A percentile compares a stretch with the other conserved stretches of the same genome.
These are phyloP conservation scores for Cicer pinnatifidum DNA, from an alignment of 306 rosid species.

Conservation along the genomic window DNA sequence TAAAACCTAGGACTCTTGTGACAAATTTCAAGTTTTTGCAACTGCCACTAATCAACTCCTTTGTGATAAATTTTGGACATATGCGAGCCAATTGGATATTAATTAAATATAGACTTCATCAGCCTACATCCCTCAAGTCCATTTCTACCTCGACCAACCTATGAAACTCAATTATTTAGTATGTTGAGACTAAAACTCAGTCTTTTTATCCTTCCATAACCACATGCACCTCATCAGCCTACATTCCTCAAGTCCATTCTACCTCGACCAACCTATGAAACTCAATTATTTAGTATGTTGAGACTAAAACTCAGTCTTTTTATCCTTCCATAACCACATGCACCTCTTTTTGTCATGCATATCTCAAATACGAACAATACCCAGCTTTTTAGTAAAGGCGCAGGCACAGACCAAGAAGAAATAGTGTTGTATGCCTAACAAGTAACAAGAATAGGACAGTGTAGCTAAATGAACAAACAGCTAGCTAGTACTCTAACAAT, in stretches of 20 bases:
- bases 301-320: not conserved
- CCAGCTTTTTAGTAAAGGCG: slow-evolving; percentile 14
- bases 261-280: not conserved
- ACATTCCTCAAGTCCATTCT: not conserved
- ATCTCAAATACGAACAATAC: slow-evolving; percentile 4
- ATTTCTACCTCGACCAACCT: not conserved
- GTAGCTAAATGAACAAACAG: slow-evolving; percentile 17
- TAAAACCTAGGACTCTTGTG: not conserved
- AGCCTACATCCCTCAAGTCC: not conserved
- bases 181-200: not conserved
- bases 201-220: not conserved
- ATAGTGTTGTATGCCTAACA: not conserved
- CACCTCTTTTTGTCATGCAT: not conserved
- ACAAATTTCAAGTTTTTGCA: not conserved
- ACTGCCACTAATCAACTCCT: not conserved
- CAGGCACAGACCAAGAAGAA: slow-evolving; percentile 19
- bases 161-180: not conserved
- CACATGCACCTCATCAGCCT: not conserved
- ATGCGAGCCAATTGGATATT: not conserved
- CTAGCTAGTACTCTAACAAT: slow-evolving; percentile 1
- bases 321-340: not conserved
- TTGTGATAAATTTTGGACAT: not conserved
- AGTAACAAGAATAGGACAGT: slow-evolving; percentile 12
- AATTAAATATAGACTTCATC: not conserved
- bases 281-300: not conserved